Evolutionary conservation across 2,329 filamentous ascomycete genomes (phyloP), one percentile per base, ranked within the genome.

Genomic region (Reticulascus tulasneorum): DNA sequence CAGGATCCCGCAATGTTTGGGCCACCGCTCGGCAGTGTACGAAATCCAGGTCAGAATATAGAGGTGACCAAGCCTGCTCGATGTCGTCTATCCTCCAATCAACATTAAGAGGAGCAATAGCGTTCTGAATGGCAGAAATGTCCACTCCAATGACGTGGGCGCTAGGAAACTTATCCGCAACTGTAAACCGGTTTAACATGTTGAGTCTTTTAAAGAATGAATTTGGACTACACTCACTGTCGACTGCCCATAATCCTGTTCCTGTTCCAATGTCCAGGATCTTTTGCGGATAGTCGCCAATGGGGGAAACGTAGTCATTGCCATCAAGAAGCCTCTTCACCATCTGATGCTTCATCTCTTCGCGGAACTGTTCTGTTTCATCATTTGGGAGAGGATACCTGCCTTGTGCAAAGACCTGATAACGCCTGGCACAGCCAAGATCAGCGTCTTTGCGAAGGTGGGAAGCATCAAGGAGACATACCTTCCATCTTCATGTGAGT

Each of bases 201-300:
- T 32, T 26, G 18, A 40, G 9, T 13, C 24, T 20, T 4, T 17
- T 19, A n/a, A 33, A 30, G 25, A n/a, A 32, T 22, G 5, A 18
- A 16, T 11, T 10, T 23, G 16, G 17, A 21, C 12, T 9, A 21
- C 9, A 55, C 60, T 23, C 47, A 71, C 68, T 56, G 46, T 71
- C 68, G 35, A 77, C 67, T 3, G 75, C 75, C 77, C 77, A 81
- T 26, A 76, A 62, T 19, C 68, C 68, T 21, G 66, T 67, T 6
- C 70, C 71, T 5, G 69, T 73, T 18, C 70, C 71, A 12, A 73
- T 48, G 40, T 74, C 69, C 23, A 73, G 53, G 38, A 75, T 70
- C 44, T 66, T 71, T 30, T 73, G 69, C 3, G 67, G 67, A 16
- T 56, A 51, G 17, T 60, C 49, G 15, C 60, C 63, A 13, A 75